Conservation (phyloP, 179 eudicot genomes). For the Actinidia polygama region DNA sequence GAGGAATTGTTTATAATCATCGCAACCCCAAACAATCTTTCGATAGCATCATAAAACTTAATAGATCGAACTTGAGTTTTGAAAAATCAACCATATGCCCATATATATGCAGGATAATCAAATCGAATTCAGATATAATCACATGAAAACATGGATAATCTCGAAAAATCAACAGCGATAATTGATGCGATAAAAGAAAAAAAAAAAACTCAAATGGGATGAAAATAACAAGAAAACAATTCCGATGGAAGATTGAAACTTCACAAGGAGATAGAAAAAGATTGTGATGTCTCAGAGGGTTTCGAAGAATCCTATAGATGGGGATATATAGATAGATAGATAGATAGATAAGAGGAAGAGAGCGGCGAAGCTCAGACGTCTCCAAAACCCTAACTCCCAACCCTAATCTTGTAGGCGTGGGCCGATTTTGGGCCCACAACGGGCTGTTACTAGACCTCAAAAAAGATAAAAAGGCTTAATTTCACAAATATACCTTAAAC, state of each 20-base stretch:
- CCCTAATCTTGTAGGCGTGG: not conserved
- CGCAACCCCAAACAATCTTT: conserved; percentile 24
- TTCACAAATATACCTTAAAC: too few relatives aligned
- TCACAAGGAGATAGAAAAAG: not conserved
- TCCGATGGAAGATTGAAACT: not conserved
- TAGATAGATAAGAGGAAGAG: too few relatives aligned
- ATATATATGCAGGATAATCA: too few relatives aligned
- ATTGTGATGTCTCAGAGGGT: not conserved
- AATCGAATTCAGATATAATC: not conserved
- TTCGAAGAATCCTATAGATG: not conserved
- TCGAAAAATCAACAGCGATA: too few relatives aligned
- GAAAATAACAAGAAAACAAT: too few relatives aligned
- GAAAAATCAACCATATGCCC: too few relatives aligned
- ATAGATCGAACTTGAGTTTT: not conserved
- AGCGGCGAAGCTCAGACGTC: not conserved
- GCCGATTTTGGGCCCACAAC: not conserved
- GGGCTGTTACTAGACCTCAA: not conserved
- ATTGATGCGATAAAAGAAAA: too few relatives aligned
- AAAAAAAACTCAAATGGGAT: too few relatives aligned
- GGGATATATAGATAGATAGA: not conserved
- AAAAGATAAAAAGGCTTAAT: too few relatives aligned
- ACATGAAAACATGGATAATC: too few relatives aligned
- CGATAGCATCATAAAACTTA: not conserved
- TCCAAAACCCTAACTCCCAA: not conserved
- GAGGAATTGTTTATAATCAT: conserved; percentile 83